phyloP scores from a whole-genome alignment of 2,329 filamentous ascomycete species.

The Colletotrichum tanaceti region DNA sequence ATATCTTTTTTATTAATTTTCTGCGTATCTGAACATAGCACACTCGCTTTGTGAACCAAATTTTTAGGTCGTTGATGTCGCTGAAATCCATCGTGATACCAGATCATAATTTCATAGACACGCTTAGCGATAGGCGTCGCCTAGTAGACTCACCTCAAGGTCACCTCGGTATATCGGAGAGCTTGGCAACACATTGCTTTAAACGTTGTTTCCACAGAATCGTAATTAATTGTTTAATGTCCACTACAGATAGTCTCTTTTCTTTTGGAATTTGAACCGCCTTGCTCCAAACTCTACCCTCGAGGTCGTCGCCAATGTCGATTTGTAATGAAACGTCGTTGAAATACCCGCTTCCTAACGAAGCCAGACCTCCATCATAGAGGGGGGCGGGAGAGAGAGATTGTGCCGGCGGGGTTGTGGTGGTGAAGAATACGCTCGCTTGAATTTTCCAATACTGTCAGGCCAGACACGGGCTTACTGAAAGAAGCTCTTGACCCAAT shows the following conservation, averaged over 20 bases:
- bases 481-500: slow-evolving; percentile 28
- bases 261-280: too few relatives aligned
- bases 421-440: not conserved
- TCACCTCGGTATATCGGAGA: not conserved
- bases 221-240: not conserved
- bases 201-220: not conserved
- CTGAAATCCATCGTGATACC: too few relatives aligned
- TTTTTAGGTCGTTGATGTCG: too few relatives aligned
- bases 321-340: too few relatives aligned
- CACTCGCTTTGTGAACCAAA: too few relatives aligned
- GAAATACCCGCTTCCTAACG: not conserved
- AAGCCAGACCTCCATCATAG: not conserved
- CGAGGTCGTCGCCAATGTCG: not conserved
- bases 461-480: not conserved
- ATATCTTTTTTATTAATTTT: too few relatives aligned
- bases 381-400: not conserved
- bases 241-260: not conserved
- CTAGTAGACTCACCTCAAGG: not conserved
- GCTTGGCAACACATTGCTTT: not conserved
- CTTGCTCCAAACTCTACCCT: too few relatives aligned
- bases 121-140: too few relatives aligned
- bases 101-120: too few relatives aligned
- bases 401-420: not conserved
- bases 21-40: too few relatives aligned
- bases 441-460: not conserved